phyloP scores from a whole-genome alignment of 805 yeast species.

The Yamadazyma akitaensis region DNA sequence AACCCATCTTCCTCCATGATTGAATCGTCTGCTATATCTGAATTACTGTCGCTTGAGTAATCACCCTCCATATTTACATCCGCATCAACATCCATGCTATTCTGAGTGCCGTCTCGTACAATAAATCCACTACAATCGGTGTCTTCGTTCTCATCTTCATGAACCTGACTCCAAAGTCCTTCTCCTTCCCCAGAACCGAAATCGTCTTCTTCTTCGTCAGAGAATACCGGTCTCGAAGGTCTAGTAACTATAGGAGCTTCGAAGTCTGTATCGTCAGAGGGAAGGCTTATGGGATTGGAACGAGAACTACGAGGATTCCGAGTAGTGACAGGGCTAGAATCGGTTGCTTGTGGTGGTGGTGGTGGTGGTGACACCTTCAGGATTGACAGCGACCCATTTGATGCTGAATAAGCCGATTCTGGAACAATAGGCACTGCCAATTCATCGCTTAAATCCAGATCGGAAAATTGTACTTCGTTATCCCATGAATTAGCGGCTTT shows the following conservation, averaged over 20 bases:
- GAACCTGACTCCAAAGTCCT: constrained; percentile 32
- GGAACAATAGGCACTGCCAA: background rate
- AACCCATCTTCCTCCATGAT: constrained; percentile 18
- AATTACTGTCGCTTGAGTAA: constrained; percentile 4
- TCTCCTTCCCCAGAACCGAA: constrained; percentile 34
- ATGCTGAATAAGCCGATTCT: no score
- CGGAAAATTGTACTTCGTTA: constrained; percentile 1
- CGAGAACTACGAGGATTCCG: background rate
- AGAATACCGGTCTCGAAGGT: background rate
- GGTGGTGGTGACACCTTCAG: background rate
- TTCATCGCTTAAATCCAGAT: constrained; percentile 1
- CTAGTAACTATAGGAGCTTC: background rate
- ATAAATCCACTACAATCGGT: constrained; percentile 26
- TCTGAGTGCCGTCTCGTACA: constrained; percentile 23
- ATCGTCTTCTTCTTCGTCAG: constrained; percentile 23
- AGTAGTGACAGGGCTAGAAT: background rate
- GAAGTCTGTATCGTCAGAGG: background rate
- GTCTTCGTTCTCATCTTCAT: constrained; percentile 29
- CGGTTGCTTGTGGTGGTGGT: background rate
- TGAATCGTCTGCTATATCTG: constrained; percentile 9
- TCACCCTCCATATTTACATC: background rate
- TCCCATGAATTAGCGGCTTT: background rate
- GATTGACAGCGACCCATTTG: no score
- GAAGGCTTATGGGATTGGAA: background rate
- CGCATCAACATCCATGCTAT: constrained; percentile 23